These are phyloP conservation scores for Amborella trichopoda DNA, from an alignment of 164 flowering plant genomes.

Conservation along the genomic window DNA sequence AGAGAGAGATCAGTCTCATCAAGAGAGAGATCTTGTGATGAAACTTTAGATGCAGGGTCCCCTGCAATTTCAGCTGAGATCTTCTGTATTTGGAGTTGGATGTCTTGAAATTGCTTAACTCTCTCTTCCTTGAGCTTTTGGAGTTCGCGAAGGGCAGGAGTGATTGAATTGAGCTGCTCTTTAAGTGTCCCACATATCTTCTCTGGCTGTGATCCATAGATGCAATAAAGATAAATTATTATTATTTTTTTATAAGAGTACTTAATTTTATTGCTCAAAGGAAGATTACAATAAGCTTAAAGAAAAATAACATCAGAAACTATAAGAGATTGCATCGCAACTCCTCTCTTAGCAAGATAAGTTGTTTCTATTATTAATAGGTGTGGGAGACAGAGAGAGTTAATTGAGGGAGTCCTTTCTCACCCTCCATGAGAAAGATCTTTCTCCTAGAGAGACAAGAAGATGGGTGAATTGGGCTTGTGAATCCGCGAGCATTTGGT, in stretches of 20 bases:
- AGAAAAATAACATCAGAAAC: too few species aligned
- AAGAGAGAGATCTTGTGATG: conserved; percentile 25
- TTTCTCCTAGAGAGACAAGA: conserved; percentile 69
- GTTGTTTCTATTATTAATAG: too few species aligned
- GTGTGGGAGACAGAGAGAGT: not conserved
- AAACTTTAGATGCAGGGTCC: conserved; percentile 26
- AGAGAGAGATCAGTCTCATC: conserved; percentile 73
- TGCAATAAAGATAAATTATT: too few species aligned
- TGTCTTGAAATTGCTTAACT: conserved; percentile 53
- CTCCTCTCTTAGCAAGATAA: too few species aligned
- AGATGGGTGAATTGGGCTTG: conserved; percentile 83
- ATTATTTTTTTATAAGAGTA: too few species aligned
- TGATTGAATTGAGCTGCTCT: conserved; percentile 76
- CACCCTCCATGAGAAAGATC: conserved; percentile 78
- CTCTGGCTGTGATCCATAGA: conserved; percentile 51
- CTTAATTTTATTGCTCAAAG: too few species aligned
- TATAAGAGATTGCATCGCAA: too few species aligned
- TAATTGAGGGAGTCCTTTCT: not conserved
- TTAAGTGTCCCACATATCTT: conserved; percentile 66
- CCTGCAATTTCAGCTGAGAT: conserved; percentile 81
- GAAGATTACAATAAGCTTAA: too few species aligned
- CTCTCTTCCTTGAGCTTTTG: conserved; percentile 65
- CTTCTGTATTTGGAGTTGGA: conserved; percentile 62
- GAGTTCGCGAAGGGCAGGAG: conserved; percentile 78
- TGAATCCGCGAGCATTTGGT: conserved; percentile 66